Evolutionary conservation across 192 early-diverging fungal genomes (phyloP), one percentile per base, ranked within the genome.

Genomic region (Coemansia sp.): DNA sequence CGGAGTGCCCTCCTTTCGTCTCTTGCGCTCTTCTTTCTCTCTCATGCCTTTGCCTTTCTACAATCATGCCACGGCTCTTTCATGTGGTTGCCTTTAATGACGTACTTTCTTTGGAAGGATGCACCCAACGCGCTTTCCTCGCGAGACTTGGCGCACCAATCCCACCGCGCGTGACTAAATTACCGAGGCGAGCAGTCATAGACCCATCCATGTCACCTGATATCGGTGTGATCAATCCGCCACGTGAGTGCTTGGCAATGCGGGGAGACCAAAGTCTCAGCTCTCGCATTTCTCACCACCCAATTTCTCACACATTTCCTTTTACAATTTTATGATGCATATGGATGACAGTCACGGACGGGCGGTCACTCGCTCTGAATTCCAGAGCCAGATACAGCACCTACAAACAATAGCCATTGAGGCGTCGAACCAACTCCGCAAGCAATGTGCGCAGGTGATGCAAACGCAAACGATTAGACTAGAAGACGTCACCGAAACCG

Each of bases 401-500:
- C 62, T 80, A 37, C 77, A 80, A 37, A 80, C 77, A 0, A 69
- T 75, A 0, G 68, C 77, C 0, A 66, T 66, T 10, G 77, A 80
- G 34, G 55, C 73, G 7, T 75, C 77, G 2, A 59, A 55, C 26
- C 64, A 62, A 23, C 41, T 80, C 18, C 77, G 77, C 21, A 56
- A 45, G 43, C 77, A 80, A 41, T 62, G 42, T n/a, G 48, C 71
- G 0, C 61, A 66, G 16, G n/a, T 61, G 2, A 38, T 80, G 66
- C 77, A 79, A 23, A 56, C 68, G 11, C 77, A 79, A 33, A 28
- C 68, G 23, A 74, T 79, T 35, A 43, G 77, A 25, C 65, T 79
- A 0, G 77, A 79, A 16, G 68, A 64, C 12, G 56, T 74, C 11
- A 72, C 64, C 5, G 77, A 70, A 35, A 74, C 77, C 9, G 77